Evolutionary conservation across 1,284 basidiomycete species (phyloP).

Genomic region (Melampsora occidentalis): DNA sequence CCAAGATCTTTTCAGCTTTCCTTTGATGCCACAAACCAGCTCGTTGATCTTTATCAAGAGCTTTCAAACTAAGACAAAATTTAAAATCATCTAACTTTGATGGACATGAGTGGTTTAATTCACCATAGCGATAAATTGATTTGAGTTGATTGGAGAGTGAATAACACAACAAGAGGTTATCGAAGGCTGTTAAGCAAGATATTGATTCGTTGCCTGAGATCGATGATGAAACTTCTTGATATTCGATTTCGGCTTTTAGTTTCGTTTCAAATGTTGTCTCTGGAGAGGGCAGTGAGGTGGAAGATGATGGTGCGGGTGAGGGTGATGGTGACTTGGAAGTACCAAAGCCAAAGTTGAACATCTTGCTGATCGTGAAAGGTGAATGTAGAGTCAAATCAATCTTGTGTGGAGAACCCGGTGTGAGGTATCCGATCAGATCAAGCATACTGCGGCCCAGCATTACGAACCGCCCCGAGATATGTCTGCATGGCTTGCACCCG

Average conservation of each 20-base stretch:
- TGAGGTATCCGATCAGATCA: too few species aligned
- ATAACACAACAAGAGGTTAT: conserved; percentile 32
- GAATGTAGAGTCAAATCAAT: too few species aligned
- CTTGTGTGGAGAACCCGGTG: too few species aligned
- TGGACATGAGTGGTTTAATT: not conserved
- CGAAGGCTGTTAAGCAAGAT: conserved; percentile 30
- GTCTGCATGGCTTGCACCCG: too few species aligned
- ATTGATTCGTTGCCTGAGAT: conserved; percentile 43
- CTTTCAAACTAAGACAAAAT: conserved; percentile 32
- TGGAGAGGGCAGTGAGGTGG: not conserved
- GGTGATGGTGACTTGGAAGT: too few species aligned
- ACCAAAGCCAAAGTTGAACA: not conserved
- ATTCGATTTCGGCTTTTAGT: conserved; percentile 13
- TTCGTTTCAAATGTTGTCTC: not conserved
- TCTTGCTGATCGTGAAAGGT: not conserved
- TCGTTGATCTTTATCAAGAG: conserved; percentile 10
- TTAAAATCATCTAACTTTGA: conserved; percentile 38
- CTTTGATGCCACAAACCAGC: conserved; percentile 20
- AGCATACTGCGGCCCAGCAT: too few species aligned
- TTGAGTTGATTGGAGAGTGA: conserved; percentile 41
- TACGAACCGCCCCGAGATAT: too few species aligned
- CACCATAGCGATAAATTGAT: conserved; percentile 37
- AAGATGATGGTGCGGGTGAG: not conserved
- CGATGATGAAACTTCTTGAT: conserved; percentile 20
- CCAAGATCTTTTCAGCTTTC: conserved; percentile 37